phyloP scores from a whole-genome alignment of 202 grass and related monocot genomes.

The Elaeis oleifera region DNA sequence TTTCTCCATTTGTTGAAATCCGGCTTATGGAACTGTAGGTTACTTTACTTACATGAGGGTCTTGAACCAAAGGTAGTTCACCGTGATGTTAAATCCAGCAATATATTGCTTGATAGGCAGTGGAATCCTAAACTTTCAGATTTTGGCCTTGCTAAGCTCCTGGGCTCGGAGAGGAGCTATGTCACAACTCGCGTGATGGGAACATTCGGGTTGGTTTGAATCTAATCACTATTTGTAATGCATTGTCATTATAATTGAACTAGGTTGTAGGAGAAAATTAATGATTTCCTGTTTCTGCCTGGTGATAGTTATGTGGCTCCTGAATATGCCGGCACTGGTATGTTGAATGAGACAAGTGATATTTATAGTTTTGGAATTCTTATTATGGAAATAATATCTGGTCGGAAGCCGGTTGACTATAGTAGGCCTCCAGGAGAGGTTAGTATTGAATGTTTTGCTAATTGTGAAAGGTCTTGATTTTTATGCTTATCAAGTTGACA shows the following conservation, averaged over 20 bases:
- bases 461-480: too few relatives aligned
- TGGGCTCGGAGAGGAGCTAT: constrained; percentile 11
- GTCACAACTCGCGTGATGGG: constrained; percentile 18
- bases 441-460: not conserved
- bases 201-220: constrained; percentile 11
- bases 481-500: not conserved
- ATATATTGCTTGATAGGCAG: constrained; percentile 17
- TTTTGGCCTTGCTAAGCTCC: constrained; percentile 11
- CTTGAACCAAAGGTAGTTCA: constrained; percentile 18
- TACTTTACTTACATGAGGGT: constrained; percentile 12
- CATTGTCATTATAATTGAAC: too few relatives aligned
- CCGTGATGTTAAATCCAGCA: constrained; percentile 17
- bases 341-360: constrained; percentile 11
- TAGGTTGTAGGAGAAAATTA: not conserved
- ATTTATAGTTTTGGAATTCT: constrained; percentile 14
- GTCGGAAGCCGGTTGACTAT: constrained; percentile 11
- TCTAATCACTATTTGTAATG: too few relatives aligned
- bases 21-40: constrained; percentile 4
- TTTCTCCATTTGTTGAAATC: not conserved
- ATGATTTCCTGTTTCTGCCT: not conserved
- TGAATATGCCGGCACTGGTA: constrained; percentile 14
- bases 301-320: constrained; percentile 11
- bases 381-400: constrained; percentile 16
- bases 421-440: constrained; percentile 13
- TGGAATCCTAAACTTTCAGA: constrained; percentile 14